These are phyloP conservation scores for Sporothrix brunneoviolacea DNA, from an alignment of 2,329 filamentous ascomycete genomes.

Conservation along the genomic window DNA sequence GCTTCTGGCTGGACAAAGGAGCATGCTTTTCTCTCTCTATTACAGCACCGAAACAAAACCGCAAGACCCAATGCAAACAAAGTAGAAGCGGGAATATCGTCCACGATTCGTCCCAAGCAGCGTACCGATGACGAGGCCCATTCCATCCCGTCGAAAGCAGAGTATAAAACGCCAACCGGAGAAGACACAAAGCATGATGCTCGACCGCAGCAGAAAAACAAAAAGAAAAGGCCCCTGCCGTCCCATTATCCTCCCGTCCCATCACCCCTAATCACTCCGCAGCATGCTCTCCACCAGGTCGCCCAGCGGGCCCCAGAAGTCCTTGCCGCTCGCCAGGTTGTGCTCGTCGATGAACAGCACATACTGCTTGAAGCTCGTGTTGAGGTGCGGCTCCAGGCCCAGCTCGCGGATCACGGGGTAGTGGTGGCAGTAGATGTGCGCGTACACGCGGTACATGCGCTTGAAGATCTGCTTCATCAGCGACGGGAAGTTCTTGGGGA, in stretches of 20 bases:
- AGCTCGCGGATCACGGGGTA: conserved; percentile 95
- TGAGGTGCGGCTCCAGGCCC: conserved; percentile 91
- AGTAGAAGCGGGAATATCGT: no score
- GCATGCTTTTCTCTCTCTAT: no score
- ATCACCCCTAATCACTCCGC: conserved; percentile 80
- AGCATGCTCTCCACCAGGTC: conserved; percentile 98
- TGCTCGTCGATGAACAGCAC: conserved; percentile 98
- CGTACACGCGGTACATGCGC: conserved; percentile 96
- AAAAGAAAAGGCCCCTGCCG: no score
- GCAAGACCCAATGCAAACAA: no score
- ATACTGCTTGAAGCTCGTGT: conserved; percentile 99
- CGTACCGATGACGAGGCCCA: no score
- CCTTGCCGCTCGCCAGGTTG: conserved; percentile 81
- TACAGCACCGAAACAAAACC: no score
- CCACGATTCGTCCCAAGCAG: no score
- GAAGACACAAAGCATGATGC: background rate
- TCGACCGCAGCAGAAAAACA: background rate
- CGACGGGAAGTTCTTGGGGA: conserved; percentile 83
- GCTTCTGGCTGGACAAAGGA: no score
- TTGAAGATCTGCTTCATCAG: conserved; percentile 97
- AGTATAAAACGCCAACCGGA: background rate
- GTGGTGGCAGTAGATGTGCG: conserved; percentile 99
- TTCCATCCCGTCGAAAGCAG: no score
- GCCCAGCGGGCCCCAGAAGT: conserved; percentile 93
- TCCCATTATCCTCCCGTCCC: no score